A percentile compares a stretch with the other conserved stretches of the same genome.
These are phyloP conservation scores for Beauveria caledonica DNA, from an alignment of 2,329 filamentous ascomycete genomes.

Conservation along the genomic window DNA sequence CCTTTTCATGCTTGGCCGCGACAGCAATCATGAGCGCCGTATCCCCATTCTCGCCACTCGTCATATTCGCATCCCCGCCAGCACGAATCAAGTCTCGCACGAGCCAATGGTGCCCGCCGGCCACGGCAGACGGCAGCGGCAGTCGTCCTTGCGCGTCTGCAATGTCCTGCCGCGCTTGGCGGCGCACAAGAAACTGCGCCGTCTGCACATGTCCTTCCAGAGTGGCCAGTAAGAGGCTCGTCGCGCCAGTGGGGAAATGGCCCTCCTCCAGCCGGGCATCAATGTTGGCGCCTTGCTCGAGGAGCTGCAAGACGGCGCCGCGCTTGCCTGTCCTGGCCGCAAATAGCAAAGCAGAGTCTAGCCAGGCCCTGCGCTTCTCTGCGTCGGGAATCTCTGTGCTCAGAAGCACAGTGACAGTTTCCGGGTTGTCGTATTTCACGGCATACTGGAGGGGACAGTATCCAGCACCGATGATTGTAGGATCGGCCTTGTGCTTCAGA, in stretches of 20 bases:
- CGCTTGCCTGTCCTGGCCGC: conserved; percentile 3
- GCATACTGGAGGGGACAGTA: not conserved
- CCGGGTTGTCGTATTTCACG: not conserved
- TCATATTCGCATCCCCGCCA: not conserved
- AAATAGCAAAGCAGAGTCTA: not conserved
- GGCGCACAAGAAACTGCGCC: conserved; percentile 6
- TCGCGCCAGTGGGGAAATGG: not conserved
- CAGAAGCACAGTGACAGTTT: not conserved
- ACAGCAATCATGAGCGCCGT: not conserved
- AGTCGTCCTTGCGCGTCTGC: not conserved
- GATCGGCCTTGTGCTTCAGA: not conserved
- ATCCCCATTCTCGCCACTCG: not conserved
- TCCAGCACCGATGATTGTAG: not conserved
- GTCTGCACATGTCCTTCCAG: not conserved
- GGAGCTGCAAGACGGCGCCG: not conserved
- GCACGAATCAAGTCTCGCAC: conserved; percentile 6
- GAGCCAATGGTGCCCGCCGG: not conserved
- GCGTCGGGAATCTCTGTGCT: not conserved
- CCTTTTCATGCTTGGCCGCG: conserved; percentile 4
- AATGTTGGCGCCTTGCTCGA: conserved; percentile 1
- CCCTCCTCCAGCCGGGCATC: not conserved
- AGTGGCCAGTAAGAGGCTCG: not conserved
- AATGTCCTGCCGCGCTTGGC: not conserved
- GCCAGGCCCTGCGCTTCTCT: not conserved
- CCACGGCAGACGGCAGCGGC: not conserved